phyloP scores from a whole-genome alignment of 495 filamentous ascomycete genomes.

The Neurospora tetrasperma region DNA sequence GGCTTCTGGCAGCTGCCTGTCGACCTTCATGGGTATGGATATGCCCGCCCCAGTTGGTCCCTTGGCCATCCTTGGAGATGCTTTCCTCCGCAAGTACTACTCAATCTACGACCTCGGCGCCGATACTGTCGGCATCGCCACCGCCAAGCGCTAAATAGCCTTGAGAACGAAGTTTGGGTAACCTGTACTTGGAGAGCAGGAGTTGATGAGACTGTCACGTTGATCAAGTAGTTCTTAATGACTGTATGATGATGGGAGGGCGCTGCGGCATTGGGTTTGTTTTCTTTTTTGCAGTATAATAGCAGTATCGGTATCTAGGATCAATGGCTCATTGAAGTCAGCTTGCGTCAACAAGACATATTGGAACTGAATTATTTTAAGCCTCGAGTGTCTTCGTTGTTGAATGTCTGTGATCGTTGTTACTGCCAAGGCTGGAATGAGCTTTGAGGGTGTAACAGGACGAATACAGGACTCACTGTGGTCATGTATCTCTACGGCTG shows the following conservation, averaged over 20 bases:
- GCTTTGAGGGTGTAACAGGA: background rate
- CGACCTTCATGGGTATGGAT: slow-evolving; percentile 96
- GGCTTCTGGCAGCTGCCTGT: slow-evolving; percentile 90
- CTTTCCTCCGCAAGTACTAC: slow-evolving; percentile 96
- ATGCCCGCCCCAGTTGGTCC: slow-evolving; percentile 86
- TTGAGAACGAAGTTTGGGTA: background rate
- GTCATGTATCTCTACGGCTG: background rate
- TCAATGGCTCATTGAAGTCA: background rate
- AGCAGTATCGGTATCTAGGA: background rate
- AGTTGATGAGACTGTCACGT: background rate
- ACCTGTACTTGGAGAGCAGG: background rate
- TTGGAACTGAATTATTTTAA: background rate
- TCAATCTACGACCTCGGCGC: slow-evolving; percentile 89
- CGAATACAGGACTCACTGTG: background rate
- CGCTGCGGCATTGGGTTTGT: background rate
- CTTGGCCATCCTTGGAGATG: slow-evolving; percentile 91
- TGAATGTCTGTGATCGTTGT: background rate
- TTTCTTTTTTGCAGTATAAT: background rate
- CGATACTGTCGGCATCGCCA: slow-evolving; percentile 76
- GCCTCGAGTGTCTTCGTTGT: background rate
- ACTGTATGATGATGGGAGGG: background rate
- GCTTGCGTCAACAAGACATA: background rate
- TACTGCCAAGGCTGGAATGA: background rate
- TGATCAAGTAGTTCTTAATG: slow-evolving; percentile 1
- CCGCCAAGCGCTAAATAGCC: slow-evolving; percentile 46